A percentile compares a stretch with the other conserved stretches of the same genome.
Evolutionary conservation across 1,284 basidiomycete species (phyloP).

Genomic region (Sparassis latifolia): DNA sequence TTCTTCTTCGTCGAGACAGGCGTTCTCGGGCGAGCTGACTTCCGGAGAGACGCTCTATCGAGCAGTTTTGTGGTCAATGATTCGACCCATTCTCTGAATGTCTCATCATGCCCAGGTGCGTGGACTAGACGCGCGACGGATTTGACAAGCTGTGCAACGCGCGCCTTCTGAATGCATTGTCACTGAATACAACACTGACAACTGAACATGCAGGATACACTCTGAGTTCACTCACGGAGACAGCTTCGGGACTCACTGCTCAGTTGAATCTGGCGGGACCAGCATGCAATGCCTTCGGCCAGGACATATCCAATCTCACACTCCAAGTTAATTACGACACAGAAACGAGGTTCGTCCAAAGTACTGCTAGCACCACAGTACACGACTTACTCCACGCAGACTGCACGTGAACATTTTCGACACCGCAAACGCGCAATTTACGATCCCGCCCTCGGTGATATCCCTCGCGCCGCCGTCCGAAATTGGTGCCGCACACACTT

Average conservation of each 20-base stretch:
- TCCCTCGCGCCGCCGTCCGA: conserved; percentile 36
- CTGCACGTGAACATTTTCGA: conserved; percentile 78
- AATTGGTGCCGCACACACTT: conserved; percentile 30
- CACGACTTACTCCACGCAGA: conserved; percentile 25
- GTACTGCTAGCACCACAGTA: no score
- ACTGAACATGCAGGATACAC: conserved; percentile 39
- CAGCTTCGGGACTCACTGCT: conserved; percentile 46
- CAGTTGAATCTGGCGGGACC: conserved; percentile 49
- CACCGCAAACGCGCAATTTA: conserved; percentile 58
- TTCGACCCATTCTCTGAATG: conserved; percentile 13
- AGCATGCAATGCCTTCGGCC: conserved; percentile 69
- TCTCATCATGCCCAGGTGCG: conserved; percentile 30
- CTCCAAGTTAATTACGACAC: conserved; percentile 65
- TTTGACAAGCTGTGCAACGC: background rate
- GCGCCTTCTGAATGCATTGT: no score
- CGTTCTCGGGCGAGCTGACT: no score
- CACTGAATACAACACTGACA: background rate
- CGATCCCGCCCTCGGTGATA: conserved; percentile 55
- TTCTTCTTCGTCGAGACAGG: no score
- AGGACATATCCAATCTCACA: conserved; percentile 56
- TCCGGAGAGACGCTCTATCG: background rate
- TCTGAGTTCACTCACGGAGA: conserved; percentile 39
- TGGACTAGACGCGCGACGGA: background rate
- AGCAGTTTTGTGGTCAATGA: background rate
- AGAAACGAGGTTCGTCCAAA: conserved; percentile 34